Conservation (phyloP, 1,139 yeast species). For the Lodderomyces metapsilosis region DNA sequence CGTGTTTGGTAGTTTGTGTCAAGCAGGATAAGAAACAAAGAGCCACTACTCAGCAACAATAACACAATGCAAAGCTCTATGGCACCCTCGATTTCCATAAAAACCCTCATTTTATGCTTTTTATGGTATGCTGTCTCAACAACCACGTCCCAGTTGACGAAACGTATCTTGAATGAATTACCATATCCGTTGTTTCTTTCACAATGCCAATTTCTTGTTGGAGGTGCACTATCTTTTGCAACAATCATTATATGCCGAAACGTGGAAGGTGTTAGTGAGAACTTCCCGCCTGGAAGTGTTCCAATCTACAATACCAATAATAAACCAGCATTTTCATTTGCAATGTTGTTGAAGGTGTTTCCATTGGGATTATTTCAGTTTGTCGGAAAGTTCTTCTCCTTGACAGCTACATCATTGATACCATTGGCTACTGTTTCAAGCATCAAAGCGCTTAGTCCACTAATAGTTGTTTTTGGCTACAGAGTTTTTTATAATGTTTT, state of each 20-base stretch:
- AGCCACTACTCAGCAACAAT: not conserved
- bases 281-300: conserved; percentile 33
- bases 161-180: conserved; percentile 39
- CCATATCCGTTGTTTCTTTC: conserved; percentile 50
- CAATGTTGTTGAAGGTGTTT: conserved; percentile 27
- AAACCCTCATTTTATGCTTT: conserved; percentile 24
- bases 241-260: conserved; percentile 21
- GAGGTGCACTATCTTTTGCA: conserved; percentile 30
- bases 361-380: conserved; percentile 43
- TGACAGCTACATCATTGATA: conserved; percentile 38
- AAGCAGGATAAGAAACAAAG: too few relatives aligned
- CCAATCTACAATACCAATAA: conserved; percentile 20
- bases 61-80: not conserved
- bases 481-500: conserved; percentile 30
- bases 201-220: conserved; percentile 47
- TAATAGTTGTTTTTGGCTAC: conserved; percentile 37
- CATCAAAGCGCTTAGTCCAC: conserved; percentile 40
- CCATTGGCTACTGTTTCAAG: conserved; percentile 42
- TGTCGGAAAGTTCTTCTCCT: conserved; percentile 35
- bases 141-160: conserved; percentile 49
- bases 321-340: conserved; percentile 21
- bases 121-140: conserved; percentile 49
- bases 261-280: conserved; percentile 19
- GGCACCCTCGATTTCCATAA: conserved; percentile 15
- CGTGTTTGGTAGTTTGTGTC: too few relatives aligned